Evolutionary conservation across 805 yeast species (phyloP).

Genomic region (Candida coquimbonensis): DNA sequence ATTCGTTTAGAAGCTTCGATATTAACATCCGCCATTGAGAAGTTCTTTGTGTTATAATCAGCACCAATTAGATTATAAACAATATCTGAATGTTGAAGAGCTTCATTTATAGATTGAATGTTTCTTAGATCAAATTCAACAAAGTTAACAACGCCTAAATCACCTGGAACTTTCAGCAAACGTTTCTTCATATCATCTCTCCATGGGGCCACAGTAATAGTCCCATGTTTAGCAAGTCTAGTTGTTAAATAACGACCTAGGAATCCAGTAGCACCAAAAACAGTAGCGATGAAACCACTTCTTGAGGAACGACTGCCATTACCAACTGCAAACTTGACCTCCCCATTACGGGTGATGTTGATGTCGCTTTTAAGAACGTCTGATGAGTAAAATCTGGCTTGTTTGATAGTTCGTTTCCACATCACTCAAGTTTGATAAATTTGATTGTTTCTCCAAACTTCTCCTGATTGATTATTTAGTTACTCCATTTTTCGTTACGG

Average conservation of each 20-base stretch:
- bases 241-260: conserved; percentile 67
- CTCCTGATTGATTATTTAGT: too few relatives aligned
- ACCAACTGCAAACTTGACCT: conserved; percentile 65
- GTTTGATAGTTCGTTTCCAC: conserved; percentile 4
- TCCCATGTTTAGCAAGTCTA: conserved; percentile 77
- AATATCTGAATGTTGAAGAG: conserved; percentile 75
- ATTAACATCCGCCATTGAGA: conserved; percentile 76
- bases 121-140: conserved; percentile 80
- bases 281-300: conserved; percentile 84
- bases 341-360: conserved; percentile 68
- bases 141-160: conserved; percentile 79
- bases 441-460: too few relatives aligned
- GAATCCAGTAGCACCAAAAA: conserved; percentile 77
- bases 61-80: conserved; percentile 77
- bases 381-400: conserved; percentile 17
- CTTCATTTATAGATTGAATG: conserved; percentile 63
- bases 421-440: not conserved
- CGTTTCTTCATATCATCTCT: conserved; percentile 75
- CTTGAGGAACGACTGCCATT: conserved; percentile 79
- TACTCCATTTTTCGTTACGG: too few relatives aligned
- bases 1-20: conserved; percentile 74
- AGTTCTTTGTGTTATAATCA: conserved; percentile 70
- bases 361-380: conserved; percentile 43
- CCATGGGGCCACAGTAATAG: conserved; percentile 68
- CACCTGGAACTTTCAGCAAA: conserved; percentile 77